Evolutionary conservation across 768 basidiomycete genomes (phyloP), one percentile per base, ranked within the genome.

Genomic region (Chalciporus pseudorubinellus): DNA sequence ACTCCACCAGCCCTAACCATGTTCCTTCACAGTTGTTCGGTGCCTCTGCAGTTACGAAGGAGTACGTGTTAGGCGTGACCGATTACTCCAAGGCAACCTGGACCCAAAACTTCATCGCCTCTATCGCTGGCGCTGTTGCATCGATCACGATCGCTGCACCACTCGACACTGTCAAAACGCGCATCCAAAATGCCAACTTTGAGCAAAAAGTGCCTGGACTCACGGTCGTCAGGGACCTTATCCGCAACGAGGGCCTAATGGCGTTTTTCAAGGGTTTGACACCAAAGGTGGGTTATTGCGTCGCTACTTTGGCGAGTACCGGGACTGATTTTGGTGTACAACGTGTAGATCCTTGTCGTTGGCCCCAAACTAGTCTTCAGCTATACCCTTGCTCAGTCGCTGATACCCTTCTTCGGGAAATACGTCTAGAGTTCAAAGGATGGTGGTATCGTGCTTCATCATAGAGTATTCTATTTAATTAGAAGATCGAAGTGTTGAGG

Each of bases 251-350:
- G 71, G 95, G 95, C 18, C 55, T 77, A 1, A 66, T 72, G 0
- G 93, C 91, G n/a, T 88, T 98, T 72, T 97, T 98, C 81, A 98
- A 99, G 76, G 95, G 95, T n/a, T 75, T 98, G 58, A 98, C 93
- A 21, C 95, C 95, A 47, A 99, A 98, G 81, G 92, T 94, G 29
- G 21, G 74, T 61, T 22, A 33, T 28, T 6, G 36, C 16, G n/a
- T 36, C 31, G 31, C 10, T n/a, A 36, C 34, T 36, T 36, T 16
- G n/a, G 14, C n/a, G 7, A 16, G n/a, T 5, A 36, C 9, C n/a
- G 16, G 34, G 34, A 16, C n/a, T 36, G n/a, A 36, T n/a, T 6
- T 9, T 4, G 29, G 4, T n/a, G 34, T n/a, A 57, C 54, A 31
- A 31, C 29, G 12, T 69, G 13, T 59, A 95, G 92, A 89, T 95